Conservation (phyloP, 2,329 filamentous ascomycete genomes). For the Colletotrichum spaethianum region DNA sequence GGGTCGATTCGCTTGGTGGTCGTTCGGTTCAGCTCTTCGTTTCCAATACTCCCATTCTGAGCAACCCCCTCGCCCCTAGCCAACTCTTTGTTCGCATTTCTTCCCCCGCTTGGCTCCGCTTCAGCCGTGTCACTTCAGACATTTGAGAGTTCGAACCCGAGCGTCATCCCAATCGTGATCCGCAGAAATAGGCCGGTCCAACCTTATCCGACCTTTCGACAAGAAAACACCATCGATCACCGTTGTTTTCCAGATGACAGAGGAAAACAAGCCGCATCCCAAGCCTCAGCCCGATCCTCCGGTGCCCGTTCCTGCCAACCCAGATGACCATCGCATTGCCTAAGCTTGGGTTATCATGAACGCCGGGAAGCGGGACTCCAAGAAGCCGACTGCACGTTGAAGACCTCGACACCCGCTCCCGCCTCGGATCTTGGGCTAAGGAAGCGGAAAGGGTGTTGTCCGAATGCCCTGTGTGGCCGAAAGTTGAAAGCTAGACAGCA, state of each 20-base stretch:
- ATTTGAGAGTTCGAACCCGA: neutral
- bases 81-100: neutral
- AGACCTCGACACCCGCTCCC: neutral
- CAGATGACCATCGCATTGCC: slow-evolving; percentile 40
- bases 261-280: slow-evolving; percentile 47
- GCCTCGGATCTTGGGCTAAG: neutral
- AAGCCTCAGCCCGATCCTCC: slow-evolving; percentile 50
- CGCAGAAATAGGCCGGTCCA: neutral
- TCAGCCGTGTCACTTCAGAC: neutral
- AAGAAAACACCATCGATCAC: neutral
- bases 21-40: neutral
- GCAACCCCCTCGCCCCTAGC: neutral
- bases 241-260: slow-evolving; percentile 11
- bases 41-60: neutral
- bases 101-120: neutral
- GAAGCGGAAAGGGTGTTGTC: neutral
- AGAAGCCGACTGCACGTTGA: neutral
- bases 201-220: neutral
- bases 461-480: neutral
- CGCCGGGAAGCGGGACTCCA: neutral
- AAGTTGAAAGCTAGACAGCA: neutral
- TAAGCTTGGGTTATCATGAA: neutral
- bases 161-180: neutral
- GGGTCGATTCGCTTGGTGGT: neutral
- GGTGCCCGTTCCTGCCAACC: slow-evolving; percentile 47